Conservation (phyloP, 192 early-diverging fungal genomes). For the Spizellomyces punctatus region DNA sequence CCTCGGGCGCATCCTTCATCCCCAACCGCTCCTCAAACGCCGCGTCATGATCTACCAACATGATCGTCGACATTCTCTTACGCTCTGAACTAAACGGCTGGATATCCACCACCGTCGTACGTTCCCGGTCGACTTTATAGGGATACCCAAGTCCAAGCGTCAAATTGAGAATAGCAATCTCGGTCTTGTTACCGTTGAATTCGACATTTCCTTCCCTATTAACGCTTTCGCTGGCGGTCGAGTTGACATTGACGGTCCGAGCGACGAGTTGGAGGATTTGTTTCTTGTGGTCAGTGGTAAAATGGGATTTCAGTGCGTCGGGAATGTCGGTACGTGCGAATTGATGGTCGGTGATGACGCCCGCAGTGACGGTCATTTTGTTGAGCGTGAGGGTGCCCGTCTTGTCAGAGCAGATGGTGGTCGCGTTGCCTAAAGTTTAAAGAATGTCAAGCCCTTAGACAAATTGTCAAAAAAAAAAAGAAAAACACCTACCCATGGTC, state of each 20-base stretch:
- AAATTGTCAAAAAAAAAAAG: no score
- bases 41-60: constrained; percentile 56
- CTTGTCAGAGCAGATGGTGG: constrained; percentile 98
- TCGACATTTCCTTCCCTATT: constrained; percentile 26
- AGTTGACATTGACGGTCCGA: constrained; percentile 61
- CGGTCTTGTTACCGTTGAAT: constrained; percentile 92
- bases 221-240: constrained; percentile 66
- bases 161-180: constrained; percentile 87
- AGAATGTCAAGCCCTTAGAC: no score
- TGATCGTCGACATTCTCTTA: constrained; percentile 90
- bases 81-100: constrained; percentile 91
- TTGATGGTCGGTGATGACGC: constrained; percentile 69
- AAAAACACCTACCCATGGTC: constrained; percentile 67
- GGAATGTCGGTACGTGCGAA: constrained; percentile 57
- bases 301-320: constrained; percentile 33
- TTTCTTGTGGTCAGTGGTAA: constrained; percentile 38
- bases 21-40: constrained; percentile 10
- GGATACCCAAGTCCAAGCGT: constrained; percentile 64
- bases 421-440: constrained; percentile 79
- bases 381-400: constrained; percentile 98
- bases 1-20: constrained; percentile 1
- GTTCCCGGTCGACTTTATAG: constrained; percentile 67
- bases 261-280: constrained; percentile 73
- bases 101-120: constrained; percentile 67
- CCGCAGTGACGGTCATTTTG: constrained; percentile 94